phyloP scores from a whole-genome alignment of 1,284 basidiomycete species.

The Ganoderma sinense region DNA sequence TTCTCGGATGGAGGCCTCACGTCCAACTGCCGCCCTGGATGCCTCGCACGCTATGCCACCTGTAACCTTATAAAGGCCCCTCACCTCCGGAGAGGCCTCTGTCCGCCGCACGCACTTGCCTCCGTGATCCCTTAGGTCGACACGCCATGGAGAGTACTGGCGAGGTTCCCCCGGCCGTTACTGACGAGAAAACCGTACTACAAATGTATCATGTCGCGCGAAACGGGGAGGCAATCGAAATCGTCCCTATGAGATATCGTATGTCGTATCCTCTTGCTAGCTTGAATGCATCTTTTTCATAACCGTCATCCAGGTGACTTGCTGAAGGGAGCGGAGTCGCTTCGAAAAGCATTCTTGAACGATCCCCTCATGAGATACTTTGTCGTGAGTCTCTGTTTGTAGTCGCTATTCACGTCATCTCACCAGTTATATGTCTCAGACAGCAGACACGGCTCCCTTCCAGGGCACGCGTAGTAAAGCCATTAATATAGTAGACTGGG shows the following conservation, averaged over 20 bases:
- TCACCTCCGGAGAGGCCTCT: not conserved
- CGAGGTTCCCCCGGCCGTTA: not conserved
- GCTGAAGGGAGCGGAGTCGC: constrained; percentile 4
- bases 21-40: constrained; percentile 2
- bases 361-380: constrained; percentile 24
- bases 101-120: not conserved
- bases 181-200: constrained; percentile 3
- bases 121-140: not conserved
- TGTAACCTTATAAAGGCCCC: not conserved
- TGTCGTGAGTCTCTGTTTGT: not conserved
- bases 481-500: constrained; percentile 9
- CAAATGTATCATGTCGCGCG: not conserved
- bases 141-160: not conserved
- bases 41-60: constrained; percentile 3
- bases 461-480: constrained; percentile 1
- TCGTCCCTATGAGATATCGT: constrained; percentile 19
- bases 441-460: constrained; percentile 20
- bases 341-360: constrained; percentile 13
- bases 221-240: not conserved
- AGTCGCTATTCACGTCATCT: not conserved
- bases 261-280: not conserved
- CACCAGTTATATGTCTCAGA: not conserved
- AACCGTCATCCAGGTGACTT: constrained; percentile 10
- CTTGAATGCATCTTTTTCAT: not conserved
- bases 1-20: not conserved